Percentiles rank a stretch among this genome's conserved stretches.
Conservation (phyloP, 2,329 filamentous ascomycete species). For the Neophaeococcomyces aloes region DNA sequence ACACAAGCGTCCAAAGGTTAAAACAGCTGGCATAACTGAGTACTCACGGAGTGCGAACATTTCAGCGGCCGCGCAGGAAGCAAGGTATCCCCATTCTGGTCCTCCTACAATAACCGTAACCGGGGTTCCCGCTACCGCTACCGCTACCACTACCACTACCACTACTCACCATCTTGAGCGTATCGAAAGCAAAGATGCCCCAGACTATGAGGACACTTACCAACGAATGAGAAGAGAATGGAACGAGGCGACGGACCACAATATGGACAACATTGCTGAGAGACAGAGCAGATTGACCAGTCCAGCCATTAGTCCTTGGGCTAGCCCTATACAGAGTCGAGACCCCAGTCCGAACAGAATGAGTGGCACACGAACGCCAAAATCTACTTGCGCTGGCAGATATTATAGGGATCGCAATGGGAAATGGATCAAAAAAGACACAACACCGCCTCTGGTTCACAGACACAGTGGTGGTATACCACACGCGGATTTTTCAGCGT, state of each 20-base stretch:
- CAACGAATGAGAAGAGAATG: slow-evolving; percentile 14
- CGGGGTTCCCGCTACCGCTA: no score
- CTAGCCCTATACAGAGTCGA: not conserved
- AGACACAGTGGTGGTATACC: not conserved
- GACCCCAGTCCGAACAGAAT: slow-evolving; percentile 2
- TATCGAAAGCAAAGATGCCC: slow-evolving; percentile 18
- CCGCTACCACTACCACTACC: no score
- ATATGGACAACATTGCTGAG: slow-evolving; percentile 4
- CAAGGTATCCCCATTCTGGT: slow-evolving; percentile 18
- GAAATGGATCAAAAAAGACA: not conserved
- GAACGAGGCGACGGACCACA: slow-evolving; percentile 6
- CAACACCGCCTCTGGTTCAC: not conserved
- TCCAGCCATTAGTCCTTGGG: not conserved
- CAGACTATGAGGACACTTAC: slow-evolving; percentile 17
- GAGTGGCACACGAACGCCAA: not conserved
- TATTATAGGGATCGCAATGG: slow-evolving; percentile 1
- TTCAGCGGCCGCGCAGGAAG: slow-evolving; percentile 12
- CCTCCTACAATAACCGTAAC: no score
- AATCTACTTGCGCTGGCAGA: not conserved
- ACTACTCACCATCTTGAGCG: slow-evolving; percentile 14
- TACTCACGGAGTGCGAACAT: slow-evolving; percentile 1
- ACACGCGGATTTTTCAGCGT: not conserved
- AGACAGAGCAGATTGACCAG: not conserved
- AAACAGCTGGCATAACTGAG: not conserved
- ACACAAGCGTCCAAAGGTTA: slow-evolving; percentile 3